A percentile compares a stretch with the other conserved stretches of the same genome.
Evolutionary conservation across 1,284 basidiomycete species (phyloP).

Genomic region (Ganoderma boninense): DNA sequence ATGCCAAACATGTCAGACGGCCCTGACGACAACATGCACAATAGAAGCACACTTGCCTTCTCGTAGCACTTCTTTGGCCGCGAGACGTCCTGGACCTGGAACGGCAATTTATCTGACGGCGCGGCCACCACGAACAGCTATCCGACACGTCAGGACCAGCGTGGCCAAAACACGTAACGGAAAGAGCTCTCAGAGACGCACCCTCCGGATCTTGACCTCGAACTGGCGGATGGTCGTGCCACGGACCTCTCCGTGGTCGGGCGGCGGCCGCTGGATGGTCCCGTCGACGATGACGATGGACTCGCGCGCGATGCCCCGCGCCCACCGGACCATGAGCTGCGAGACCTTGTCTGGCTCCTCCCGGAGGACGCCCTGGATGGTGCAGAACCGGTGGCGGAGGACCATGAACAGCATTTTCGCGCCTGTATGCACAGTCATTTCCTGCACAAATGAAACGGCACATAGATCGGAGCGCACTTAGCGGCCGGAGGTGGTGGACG

Average conservation of each 20-base stretch:
- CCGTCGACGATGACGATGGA: constrained; percentile 73
- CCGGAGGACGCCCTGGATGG: constrained; percentile 70
- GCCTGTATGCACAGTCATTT: constrained; percentile 28
- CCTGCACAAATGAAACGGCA: background rate
- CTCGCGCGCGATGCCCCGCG: constrained; percentile 62
- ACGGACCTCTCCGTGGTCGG: constrained; percentile 60
- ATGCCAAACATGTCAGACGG: constrained; percentile 39
- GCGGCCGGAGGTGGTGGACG: constrained; percentile 68
- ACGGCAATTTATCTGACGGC: constrained; percentile 50
- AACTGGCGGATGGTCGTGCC: constrained; percentile 61
- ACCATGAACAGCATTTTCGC: constrained; percentile 72
- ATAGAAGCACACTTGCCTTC: constrained; percentile 15
- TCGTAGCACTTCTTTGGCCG: constrained; percentile 32
- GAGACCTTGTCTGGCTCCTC: constrained; percentile 63
- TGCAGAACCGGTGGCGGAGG: constrained; percentile 67
- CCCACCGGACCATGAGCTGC: constrained; percentile 77
- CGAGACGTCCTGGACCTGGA: constrained; percentile 54
- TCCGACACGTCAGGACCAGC: constrained; percentile 19
- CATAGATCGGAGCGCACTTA: constrained; percentile 46
- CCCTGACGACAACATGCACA: background rate
- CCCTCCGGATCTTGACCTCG: constrained; percentile 67
- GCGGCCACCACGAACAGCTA: constrained; percentile 59
- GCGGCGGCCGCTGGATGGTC: constrained; percentile 46
- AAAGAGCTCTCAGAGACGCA: constrained; percentile 46
- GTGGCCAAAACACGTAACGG: constrained; percentile 26